Conservation (phyloP, 1,284 basidiomycete species). For the Moniliella sp. region DNA sequence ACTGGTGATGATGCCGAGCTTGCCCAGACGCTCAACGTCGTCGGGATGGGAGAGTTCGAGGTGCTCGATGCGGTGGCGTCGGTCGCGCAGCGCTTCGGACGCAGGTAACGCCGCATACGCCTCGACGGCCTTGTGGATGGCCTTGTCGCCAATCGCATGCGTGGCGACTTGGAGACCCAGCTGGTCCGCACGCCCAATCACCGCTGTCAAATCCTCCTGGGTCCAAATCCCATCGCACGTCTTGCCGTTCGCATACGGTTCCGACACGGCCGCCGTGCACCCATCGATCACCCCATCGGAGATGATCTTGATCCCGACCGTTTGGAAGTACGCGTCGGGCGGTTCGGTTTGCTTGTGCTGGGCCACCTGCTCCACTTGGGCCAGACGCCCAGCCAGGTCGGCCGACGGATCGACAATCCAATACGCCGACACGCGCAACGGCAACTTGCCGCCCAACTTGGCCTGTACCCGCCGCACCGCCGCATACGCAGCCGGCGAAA, state of each 20-base stretch:
- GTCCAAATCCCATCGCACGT: constrained; percentile 11
- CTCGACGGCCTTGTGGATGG: constrained; percentile 11
- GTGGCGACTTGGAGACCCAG: constrained; percentile 8
- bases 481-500: no score
- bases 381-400: no score
- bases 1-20: constrained; percentile 10
- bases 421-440: no score
- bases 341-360: no score
- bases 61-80: constrained; percentile 12
- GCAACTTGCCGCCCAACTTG: no score
- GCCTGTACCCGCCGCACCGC: no score
- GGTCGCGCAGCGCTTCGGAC: constrained; percentile 4
- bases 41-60: constrained; percentile 10
- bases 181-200: constrained; percentile 7
- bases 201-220: constrained; percentile 3
- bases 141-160: constrained; percentile 10
- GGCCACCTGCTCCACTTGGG: no score
- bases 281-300: no score
- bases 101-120: constrained; percentile 7
- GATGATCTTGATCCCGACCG: no score
- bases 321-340: no score
- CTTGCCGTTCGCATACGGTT: constrained; percentile 10
- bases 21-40: constrained; percentile 9
- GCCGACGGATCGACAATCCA: no score
- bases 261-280: constrained; percentile 9